A percentile compares a stretch with the other conserved stretches of the same genome.
Evolutionary conservation across 1,284 basidiomycete species (phyloP).

Genomic region (Cryptococcus hybrid): DNA sequence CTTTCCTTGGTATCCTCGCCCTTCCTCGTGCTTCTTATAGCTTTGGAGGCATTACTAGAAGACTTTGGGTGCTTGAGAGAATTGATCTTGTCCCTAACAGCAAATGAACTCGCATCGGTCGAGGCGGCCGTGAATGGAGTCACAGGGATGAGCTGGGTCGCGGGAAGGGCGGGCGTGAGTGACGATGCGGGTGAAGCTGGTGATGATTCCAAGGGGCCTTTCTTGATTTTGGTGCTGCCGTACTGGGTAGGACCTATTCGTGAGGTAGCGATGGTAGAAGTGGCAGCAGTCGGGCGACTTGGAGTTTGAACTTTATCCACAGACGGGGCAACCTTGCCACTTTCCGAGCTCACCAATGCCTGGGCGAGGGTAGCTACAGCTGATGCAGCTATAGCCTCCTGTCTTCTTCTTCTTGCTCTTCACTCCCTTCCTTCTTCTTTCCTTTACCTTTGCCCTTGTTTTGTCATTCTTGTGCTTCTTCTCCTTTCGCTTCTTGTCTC

Average conservation of each 20-base stretch:
- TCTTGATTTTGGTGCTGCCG: neutral
- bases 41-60: neutral
- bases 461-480: neutral
- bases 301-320: too few relatives aligned
- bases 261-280: neutral
- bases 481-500: neutral
- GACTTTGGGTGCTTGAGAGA: neutral
- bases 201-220: neutral
- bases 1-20: constrained; percentile 1
- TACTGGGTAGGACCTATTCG: neutral
- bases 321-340: too few relatives aligned
- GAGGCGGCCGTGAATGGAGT: neutral
- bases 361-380: neutral
- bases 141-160: neutral
- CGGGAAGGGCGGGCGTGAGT: neutral
- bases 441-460: neutral
- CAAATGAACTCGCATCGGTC: neutral
- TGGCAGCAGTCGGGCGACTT: neutral
- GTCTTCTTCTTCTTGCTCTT: neutral
- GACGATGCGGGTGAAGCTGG: neutral
- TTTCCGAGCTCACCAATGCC: too few relatives aligned
- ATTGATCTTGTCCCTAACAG: neutral
- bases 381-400: neutral
- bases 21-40: neutral
- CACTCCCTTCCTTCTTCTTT: neutral